Percentiles rank a stretch among this genome's conserved stretches.
These are phyloP conservation scores for Penicillium sp. DNA, from an alignment of 2,329 filamentous ascomycete species.

Conservation along the genomic window DNA sequence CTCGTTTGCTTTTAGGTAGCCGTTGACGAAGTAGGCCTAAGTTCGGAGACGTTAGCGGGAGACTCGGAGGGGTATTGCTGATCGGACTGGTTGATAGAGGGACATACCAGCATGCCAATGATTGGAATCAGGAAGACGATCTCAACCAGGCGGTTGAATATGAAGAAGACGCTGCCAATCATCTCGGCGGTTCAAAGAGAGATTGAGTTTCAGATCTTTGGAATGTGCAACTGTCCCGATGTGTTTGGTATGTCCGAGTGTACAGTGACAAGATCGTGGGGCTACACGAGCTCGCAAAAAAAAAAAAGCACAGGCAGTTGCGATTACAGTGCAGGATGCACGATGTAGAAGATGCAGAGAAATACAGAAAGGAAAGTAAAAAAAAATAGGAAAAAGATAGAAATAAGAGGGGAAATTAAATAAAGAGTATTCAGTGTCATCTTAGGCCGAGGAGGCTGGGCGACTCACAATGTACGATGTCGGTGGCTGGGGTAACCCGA, in stretches of 20 bases:
- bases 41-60: not conserved
- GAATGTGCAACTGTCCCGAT: slow-evolving; percentile 17
- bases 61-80: not conserved
- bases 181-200: slow-evolving; percentile 29
- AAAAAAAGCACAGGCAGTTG: slow-evolving; percentile 4
- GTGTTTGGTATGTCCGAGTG: slow-evolving; percentile 5
- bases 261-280: slow-evolving; percentile 1
- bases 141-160: slow-evolving; percentile 60
- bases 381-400: slow-evolving; percentile 7
- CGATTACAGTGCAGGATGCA: slow-evolving; percentile 13
- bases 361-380: slow-evolving; percentile 6
- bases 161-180: slow-evolving; percentile 58
- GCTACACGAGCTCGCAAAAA: slow-evolving; percentile 9
- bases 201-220: slow-evolving; percentile 14
- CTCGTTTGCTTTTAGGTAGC: slow-evolving; percentile 55
- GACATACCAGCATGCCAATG: slow-evolving; percentile 58
- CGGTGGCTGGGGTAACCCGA: slow-evolving; percentile 33
- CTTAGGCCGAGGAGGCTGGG: slow-evolving; percentile 32
- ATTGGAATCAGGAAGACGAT: slow-evolving; percentile 62
- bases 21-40: slow-evolving; percentile 60
- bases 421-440: slow-evolving; percentile 14
- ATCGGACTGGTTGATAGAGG: not conserved
- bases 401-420: slow-evolving; percentile 8
- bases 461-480: slow-evolving; percentile 24
- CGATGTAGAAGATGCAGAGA: slow-evolving; percentile 9